A percentile compares a stretch with the other conserved stretches of the same genome.
phyloP scores from a whole-genome alignment of 192 early-diverging fungal species.

The Backusella tuberculispora region DNA sequence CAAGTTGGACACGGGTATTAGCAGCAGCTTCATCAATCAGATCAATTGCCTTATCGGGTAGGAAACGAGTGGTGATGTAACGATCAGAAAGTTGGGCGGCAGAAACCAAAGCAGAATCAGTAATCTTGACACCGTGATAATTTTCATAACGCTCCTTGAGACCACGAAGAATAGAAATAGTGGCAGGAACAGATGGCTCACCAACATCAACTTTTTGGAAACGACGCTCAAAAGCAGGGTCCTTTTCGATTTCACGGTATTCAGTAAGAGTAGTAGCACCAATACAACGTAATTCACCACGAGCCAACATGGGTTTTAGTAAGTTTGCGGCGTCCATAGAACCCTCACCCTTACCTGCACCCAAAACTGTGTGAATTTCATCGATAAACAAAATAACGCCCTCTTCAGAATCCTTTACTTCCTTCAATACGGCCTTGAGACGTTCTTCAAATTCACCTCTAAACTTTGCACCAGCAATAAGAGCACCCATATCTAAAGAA shows the following conservation, averaged over 20 bases:
- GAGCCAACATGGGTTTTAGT: conserved; percentile 97
- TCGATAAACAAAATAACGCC: conserved; percentile 97
- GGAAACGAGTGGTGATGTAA: conserved; percentile 71
- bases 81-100: conserved; percentile 76
- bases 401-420: conserved; percentile 88
- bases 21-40: conserved; percentile 93
- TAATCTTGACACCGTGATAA: conserved; percentile 79
- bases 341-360: conserved; percentile 90
- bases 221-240: conserved; percentile 75
- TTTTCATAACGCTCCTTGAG: conserved; percentile 80
- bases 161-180: conserved; percentile 78
- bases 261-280: conserved; percentile 96
- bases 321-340: conserved; percentile 90
- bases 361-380: conserved; percentile 94
- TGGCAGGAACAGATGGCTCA: conserved; percentile 72
- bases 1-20: conserved; percentile 93
- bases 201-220: conserved; percentile 77
- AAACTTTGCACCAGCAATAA: conserved; percentile 94
- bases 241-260: conserved; percentile 91
- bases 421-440: conserved; percentile 94
- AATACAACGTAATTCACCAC: conserved; percentile 94
- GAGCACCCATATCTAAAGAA: conserved; percentile 95
- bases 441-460: conserved; percentile 99
- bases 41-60: conserved; percentile 86
- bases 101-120: conserved; percentile 70